Base-by-base conservation (phyloP, 2,329 filamentous ascomycete genomes). In the Penicillium freii region DNA sequence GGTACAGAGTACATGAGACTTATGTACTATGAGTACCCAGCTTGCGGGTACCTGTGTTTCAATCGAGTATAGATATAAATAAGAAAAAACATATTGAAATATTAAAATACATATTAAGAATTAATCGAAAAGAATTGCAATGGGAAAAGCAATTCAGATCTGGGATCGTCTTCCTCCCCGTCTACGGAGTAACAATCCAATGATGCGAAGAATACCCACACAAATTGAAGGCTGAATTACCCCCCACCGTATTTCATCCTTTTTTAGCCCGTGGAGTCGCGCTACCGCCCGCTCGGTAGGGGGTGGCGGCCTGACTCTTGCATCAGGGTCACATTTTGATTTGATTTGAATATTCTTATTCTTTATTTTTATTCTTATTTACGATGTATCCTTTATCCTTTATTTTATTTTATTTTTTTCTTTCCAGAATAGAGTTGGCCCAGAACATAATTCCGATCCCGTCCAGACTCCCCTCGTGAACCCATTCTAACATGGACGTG, bases 231-330 rank as follows among this genome's bases (percentile, higher is more conserved):
- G 50, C 52, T 57, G 52, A 56, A 55, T 54, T 58, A 42, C 46
- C 51, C 56, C 60, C 43, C 36, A 51, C 53, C 29, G 46, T 55
- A 51, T 55, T 51, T 31, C 27, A 44, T 51, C 39, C 38, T 56
- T 45, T 51, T 56, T 51, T 51, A 53, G 52, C 52, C 58, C 58
- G 54, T 62, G 58, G 53, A 63, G 58, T 61, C 56, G 57, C 66
- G 61, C 62, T 69, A 64, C 61, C 63, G 58, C 59, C 58, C 60
- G 62, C 60, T 60, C 62, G 64, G 62, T 66, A 71, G 69, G 69
- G 69, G 69, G 69, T 71, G 69, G 69, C 69, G 67, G 66, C 60
- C 61, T 64, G 31, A 51, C 40, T 29, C 36, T 48, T 57, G 51
- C 53, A 58, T 48, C 50, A 45, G 50, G 25, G 39, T 56, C 53